These are phyloP conservation scores for Backusella tuberculispora DNA, from an alignment of 192 early-diverging fungal genomes.

Conservation along the genomic window DNA sequence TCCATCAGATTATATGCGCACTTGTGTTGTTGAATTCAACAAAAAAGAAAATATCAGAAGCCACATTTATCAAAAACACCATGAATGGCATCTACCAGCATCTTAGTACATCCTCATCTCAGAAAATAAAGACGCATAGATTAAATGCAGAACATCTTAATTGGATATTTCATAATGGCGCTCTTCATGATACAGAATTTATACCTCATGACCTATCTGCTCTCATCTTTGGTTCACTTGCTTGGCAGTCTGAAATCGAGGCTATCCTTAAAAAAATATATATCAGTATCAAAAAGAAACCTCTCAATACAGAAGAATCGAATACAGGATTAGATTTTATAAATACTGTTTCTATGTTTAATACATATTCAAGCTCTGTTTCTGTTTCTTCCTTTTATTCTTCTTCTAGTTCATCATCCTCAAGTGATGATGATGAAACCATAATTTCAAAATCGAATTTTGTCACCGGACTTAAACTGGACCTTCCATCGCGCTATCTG, in stretches of 20 bases:
- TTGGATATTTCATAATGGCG: background rate
- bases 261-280: conserved; percentile 20
- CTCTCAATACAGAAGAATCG: background rate
- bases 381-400: background rate
- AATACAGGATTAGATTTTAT: background rate
- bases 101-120: background rate
- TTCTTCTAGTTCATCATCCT: background rate
- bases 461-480: background rate
- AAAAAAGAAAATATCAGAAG: conserved; percentile 71
- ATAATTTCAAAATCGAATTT: background rate
- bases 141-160: background rate
- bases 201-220: conserved; percentile 6
- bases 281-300: conserved; percentile 27
- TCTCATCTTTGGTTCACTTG: background rate
- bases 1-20: conserved; percentile 86
- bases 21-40: conserved; percentile 83
- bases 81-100: conserved; percentile 51
- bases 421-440: conserved; percentile 19
- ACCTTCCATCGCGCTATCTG: conserved; percentile 24
- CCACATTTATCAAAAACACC: conserved; percentile 73
- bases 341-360: conserved; percentile 21
- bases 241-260: conserved; percentile 30
- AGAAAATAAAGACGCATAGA: background rate
- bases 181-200: background rate
- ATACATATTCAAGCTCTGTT: background rate